Evolutionary conservation across 768 basidiomycete species (phyloP).

Genomic region (Psilocybe sp.): DNA sequence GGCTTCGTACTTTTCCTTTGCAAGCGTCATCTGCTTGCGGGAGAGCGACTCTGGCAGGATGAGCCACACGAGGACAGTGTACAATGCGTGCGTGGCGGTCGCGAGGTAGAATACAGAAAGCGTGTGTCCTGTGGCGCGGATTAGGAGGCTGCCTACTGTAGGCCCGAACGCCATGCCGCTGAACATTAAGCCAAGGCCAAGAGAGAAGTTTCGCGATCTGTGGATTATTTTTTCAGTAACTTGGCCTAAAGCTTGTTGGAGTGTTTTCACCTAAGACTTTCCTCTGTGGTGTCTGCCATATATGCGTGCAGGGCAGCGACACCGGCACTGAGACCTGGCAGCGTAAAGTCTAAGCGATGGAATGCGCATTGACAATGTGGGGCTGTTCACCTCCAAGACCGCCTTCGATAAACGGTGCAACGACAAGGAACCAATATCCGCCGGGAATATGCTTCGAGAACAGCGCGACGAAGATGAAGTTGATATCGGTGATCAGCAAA

Average conservation of each 20-base stretch:
- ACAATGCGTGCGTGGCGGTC: constrained; percentile 44
- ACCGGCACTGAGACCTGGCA: constrained; percentile 49
- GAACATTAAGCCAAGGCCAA: constrained; percentile 66
- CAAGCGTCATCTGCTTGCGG: constrained; percentile 39
- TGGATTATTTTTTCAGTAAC: background rate
- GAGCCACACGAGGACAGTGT: constrained; percentile 47
- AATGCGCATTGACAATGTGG: background rate
- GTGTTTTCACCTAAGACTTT: constrained; percentile 44
- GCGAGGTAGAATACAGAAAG: constrained; percentile 75
- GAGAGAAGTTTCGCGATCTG: constrained; percentile 66
- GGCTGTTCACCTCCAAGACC: constrained; percentile 59
- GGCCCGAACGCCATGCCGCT: constrained; percentile 79
- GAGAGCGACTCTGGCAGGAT: constrained; percentile 81
- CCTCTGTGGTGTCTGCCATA: constrained; percentile 62
- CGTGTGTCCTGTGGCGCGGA: constrained; percentile 50
- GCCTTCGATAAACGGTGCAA: constrained; percentile 68
- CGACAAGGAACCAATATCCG: constrained; percentile 76
- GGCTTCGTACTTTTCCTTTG: constrained; percentile 32
- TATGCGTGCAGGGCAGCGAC: constrained; percentile 61
- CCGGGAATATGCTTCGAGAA: constrained; percentile 66
- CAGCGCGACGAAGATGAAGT: constrained; percentile 61
- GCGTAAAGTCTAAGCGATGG: constrained; percentile 1
- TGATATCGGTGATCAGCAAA: constrained; percentile 58
- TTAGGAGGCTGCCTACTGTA: constrained; percentile 61
- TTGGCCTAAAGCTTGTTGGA: background rate